phyloP scores from a whole-genome alignment of 2,329 filamentous ascomycete genomes.

The Cladosporium oxysporum region DNA sequence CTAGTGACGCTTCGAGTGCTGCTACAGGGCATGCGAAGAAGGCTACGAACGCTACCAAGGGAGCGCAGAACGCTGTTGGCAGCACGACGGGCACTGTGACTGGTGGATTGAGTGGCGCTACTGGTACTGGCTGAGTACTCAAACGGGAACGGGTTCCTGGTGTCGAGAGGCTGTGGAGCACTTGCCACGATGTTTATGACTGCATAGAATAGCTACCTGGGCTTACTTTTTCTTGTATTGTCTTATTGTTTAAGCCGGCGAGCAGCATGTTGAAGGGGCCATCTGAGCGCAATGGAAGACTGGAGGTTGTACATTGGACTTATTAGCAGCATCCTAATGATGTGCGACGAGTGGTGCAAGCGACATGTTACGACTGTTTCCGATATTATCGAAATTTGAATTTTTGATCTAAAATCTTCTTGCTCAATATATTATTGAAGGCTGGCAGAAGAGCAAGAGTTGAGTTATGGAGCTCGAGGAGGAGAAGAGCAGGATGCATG shows the following conservation, averaged over 20 bases:
- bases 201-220: conserved; percentile 7
- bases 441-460: neutral
- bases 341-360: neutral
- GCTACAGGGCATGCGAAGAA: conserved; percentile 20
- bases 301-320: neutral
- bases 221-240: neutral
- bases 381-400: neutral
- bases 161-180: neutral
- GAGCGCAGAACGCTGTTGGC: conserved; percentile 24
- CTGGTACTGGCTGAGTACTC: conserved; percentile 21
- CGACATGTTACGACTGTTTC: neutral
- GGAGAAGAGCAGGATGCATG: neutral
- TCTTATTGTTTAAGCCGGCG: neutral
- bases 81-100: conserved; percentile 30
- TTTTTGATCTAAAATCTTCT: neutral
- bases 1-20: neutral
- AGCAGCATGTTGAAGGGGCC: neutral
- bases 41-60: conserved; percentile 25
- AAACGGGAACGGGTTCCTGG: too few species aligned
- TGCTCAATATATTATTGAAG: neutral
- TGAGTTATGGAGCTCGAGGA: neutral
- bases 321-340: neutral
- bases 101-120: conserved; percentile 31
- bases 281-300: neutral
- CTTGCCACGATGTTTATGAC: conserved; percentile 6